A percentile compares a stretch with the other conserved stretches of the same genome.
Evolutionary conservation across 2,329 filamentous ascomycete species (phyloP).

Genomic region (Curvularia eragrostidis): DNA sequence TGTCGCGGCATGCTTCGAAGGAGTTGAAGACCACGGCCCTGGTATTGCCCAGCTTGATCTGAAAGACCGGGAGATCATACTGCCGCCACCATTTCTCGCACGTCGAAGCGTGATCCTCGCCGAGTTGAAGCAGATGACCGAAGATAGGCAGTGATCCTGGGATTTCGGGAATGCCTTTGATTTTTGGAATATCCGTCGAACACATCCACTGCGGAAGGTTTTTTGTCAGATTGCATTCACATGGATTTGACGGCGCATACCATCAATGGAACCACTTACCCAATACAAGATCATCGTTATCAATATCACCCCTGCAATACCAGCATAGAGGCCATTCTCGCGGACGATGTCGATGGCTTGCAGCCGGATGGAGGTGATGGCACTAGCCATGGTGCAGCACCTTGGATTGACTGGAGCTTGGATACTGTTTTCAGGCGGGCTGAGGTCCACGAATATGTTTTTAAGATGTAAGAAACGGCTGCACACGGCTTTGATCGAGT

Average conservation of each 20-base stretch:
- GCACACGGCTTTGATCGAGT: not conserved
- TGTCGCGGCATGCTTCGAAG: constrained; percentile 60
- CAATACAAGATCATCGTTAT: not conserved
- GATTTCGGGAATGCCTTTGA: constrained; percentile 58
- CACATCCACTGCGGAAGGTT: not conserved
- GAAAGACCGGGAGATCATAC: constrained; percentile 58
- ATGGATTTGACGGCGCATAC: not conserved
- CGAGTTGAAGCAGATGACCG: constrained; percentile 60
- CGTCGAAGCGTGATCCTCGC: constrained; percentile 61
- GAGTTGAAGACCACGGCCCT: constrained; percentile 61
- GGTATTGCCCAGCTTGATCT: constrained; percentile 62
- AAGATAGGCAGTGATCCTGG: constrained; percentile 59
- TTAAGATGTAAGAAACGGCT: not conserved
- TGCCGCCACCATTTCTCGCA: constrained; percentile 60
- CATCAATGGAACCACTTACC: not conserved
- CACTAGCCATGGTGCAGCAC: not conserved
- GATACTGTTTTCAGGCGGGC: not conserved
- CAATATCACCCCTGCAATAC: not conserved
- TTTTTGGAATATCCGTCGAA: constrained; percentile 58
- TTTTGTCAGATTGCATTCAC: not conserved
- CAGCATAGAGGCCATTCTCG: not conserved
- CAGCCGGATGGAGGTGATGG: not conserved
- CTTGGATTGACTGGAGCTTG: not conserved
- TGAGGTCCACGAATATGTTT: not conserved
- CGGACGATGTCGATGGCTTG: not conserved